Percentiles rank a stretch among this genome's conserved stretches.
These are phyloP conservation scores for Nigrograna mackinnonii DNA, from an alignment of 2,329 filamentous ascomycete genomes.

Conservation along the genomic window DNA sequence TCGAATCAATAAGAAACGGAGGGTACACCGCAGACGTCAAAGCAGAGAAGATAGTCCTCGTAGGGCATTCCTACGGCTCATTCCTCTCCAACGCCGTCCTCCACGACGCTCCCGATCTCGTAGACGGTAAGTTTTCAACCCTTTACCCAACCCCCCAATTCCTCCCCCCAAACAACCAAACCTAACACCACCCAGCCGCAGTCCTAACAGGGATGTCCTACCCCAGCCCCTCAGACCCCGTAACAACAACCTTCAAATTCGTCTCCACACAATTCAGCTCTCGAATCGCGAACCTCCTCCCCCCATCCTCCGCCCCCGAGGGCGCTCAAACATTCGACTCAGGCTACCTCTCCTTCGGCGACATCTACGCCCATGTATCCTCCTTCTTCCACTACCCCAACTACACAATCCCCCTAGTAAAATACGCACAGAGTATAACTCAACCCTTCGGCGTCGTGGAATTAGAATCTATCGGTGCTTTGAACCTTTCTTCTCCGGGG, in stretches of 20 bases:
- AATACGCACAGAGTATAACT: conserved; percentile 6
- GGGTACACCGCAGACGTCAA: conserved; percentile 15
- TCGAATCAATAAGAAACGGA: conserved; percentile 15
- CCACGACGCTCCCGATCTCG: conserved; percentile 6
- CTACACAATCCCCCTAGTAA: conserved; percentile 11
- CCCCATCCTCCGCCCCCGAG: not conserved
- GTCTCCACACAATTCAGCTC: conserved; percentile 9
- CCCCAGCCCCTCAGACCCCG: conserved; percentile 3
- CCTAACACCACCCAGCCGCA: conserved; percentile 9
- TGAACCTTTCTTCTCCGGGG: not conserved
- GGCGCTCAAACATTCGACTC: conserved; percentile 18
- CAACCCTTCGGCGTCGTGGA: conserved; percentile 7
- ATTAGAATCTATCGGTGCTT: not conserved
- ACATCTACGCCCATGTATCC: conserved; percentile 21
- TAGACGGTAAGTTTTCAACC: conserved; percentile 10
- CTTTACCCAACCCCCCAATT: too few species aligned
- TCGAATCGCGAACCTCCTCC: conserved; percentile 16
- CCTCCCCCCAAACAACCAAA: not conserved
- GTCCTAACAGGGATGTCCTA: conserved; percentile 22
- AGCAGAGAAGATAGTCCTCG: conserved; percentile 18
- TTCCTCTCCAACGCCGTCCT: conserved; percentile 16
- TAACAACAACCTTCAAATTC: conserved; percentile 2
- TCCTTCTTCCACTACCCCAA: conserved; percentile 24
- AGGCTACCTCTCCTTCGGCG: conserved; percentile 26
- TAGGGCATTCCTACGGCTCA: conserved; percentile 30